Percentiles rank a stretch among this genome's conserved stretches.
Evolutionary conservation across 768 basidiomycete genomes (phyloP).

Genomic region (Mycena rosella): DNA sequence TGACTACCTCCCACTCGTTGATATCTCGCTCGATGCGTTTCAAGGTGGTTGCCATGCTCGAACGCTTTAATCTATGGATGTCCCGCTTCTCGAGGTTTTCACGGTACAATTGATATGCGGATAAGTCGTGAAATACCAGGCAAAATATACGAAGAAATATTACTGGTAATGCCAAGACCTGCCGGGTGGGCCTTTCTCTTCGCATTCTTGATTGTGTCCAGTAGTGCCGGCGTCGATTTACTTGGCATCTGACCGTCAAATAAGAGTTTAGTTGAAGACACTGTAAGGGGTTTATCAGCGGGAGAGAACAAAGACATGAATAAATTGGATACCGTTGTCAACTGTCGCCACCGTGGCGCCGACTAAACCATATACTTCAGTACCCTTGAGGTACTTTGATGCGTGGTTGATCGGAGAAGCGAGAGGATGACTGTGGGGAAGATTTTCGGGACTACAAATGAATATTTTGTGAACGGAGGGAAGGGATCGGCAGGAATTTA

Average conservation of each 20-base stretch:
- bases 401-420: conserved; percentile 27
- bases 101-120: conserved; percentile 19
- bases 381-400: conserved; percentile 6
- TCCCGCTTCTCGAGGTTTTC: conserved; percentile 44
- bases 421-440: conserved; percentile 38
- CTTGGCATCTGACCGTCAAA: conserved; percentile 10
- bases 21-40: conserved; percentile 10
- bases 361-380: conserved; percentile 18
- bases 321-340: conserved; percentile 28
- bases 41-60: conserved; percentile 28
- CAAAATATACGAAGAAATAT: too few relatives aligned
- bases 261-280: conserved; percentile 1
- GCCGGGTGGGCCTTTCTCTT: conserved; percentile 7
- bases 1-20: conserved; percentile 14
- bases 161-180: conserved; percentile 12
- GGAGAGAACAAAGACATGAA: not conserved
- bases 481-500: conserved; percentile 16
- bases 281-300: conserved; percentile 10
- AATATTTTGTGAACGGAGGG: conserved; percentile 15
- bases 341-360: conserved; percentile 34
- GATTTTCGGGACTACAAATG: not conserved
- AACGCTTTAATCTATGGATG: conserved; percentile 31
- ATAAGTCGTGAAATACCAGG: too few relatives aligned
- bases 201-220: conserved; percentile 17
- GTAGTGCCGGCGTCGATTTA: conserved; percentile 24